Base-by-base conservation (phyloP, 2,329 filamentous ascomycete genomes). In the Chalara sp. region DNA sequence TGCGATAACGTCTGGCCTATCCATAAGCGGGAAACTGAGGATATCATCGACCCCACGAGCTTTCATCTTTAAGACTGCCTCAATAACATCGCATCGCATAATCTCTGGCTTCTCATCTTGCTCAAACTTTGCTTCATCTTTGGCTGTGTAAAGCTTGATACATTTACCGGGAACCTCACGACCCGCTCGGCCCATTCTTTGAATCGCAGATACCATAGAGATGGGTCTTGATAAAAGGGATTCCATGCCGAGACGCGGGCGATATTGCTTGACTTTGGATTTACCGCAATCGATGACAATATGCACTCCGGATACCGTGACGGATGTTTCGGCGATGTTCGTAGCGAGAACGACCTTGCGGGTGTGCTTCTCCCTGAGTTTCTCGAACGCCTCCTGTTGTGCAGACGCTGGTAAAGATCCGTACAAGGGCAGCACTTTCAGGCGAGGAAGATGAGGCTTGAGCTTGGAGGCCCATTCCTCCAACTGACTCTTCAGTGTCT, bases 261-360 rank as follows among this genome's bases (percentile, higher is more conserved):
- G 85, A 65, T 90, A 99, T 58, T 95, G 87, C 69, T 96, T 96
- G 57, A 95, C 80, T 66, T 99, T 99, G 6, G 87, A 88, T 63
- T 96, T 96, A 44, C 93, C 93, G 50, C 87, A 87, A 64, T 99
- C 93, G 21, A 99, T 79, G 7, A 99, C 92, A 60, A 87, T 93
- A 5, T 89, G 82, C 6, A 99, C 90, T 2, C 93, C 93, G 0
- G 92, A 87, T 0, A 99, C 91, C 0, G 93, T 99, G 53, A 99
- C 87, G 1, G 93, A 97, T 0, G 93, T 97, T 67, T 99, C 93
- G n/a, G 93, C 93, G 61, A 99, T 97, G 63, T 99, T 99, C 11
- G 93, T 99, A 0, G 91, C 86, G 1, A 99, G 73, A 0, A 99
- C 90, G 10, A 97, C 78, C 64, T 97, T 97, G 42, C 93, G 80